Conservation (phyloP, 345 rosid species). For the Eucalyptus microcorys region DNA sequence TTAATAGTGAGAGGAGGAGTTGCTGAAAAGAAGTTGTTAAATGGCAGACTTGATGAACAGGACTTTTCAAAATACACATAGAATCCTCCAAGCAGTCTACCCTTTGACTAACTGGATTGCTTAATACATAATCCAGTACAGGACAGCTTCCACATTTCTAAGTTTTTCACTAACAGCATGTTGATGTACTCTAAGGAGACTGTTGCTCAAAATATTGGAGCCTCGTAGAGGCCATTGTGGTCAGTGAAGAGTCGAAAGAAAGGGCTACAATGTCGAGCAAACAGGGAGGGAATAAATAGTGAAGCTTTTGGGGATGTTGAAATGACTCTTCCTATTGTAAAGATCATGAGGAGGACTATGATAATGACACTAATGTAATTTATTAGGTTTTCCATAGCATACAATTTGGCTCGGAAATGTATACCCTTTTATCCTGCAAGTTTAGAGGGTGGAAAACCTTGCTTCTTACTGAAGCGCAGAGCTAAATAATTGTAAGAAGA, state of each 20-base stretch:
- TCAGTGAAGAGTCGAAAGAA: background rate
- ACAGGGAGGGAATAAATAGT: background rate
- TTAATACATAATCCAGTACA: background rate
- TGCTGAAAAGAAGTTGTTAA: background rate
- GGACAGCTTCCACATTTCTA: background rate
- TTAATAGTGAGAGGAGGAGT: background rate
- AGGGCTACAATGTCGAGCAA: background rate
- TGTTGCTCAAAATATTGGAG: background rate
- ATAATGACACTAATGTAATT: background rate
- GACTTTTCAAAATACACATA: background rate
- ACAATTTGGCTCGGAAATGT: background rate
- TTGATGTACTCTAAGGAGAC: background rate
- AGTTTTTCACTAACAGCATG: background rate
- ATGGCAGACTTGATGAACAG: background rate
- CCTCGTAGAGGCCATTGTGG: background rate
- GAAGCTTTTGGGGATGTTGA: background rate
- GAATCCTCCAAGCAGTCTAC: background rate
- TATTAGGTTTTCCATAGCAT: background rate
- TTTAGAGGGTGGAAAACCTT: background rate
- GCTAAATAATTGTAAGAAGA: background rate
- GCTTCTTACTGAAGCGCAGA: background rate
- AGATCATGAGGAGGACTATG: background rate
- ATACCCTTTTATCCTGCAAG: background rate
- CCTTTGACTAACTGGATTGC: background rate
- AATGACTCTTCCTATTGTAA: background rate